Base-by-base conservation (phyloP, 805 yeast species). In the Candida insectorum region DNA sequence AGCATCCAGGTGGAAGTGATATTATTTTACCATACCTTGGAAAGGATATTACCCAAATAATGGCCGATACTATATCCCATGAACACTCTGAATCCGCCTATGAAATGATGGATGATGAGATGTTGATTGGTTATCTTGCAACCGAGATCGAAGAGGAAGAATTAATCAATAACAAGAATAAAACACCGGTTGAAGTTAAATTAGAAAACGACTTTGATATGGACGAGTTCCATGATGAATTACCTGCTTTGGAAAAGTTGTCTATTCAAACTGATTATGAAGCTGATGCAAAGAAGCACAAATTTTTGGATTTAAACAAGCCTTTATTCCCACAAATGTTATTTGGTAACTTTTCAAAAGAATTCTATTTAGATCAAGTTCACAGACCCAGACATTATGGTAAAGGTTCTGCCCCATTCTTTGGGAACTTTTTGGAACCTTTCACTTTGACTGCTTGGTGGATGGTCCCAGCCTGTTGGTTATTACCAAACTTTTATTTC, bases 341-440 rank as follows among this genome's bases (percentile, higher is more conserved):
- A 36, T 69, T 75, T 40, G 79, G 88, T 26, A 71, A 74, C 22
- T 93, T 88, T 70, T 54, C 84, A 26, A 91, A 85, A 56, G 94
- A 86, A 26, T 91, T 93, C 52, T 93, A 93, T 59, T 70, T 93
- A 53, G 96, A 88, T 56, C 97, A 93, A 62, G 93, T 93, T 26
- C 98, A 93, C 60, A 79, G 97, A 62, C 98, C 98, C 34, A 81
- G 98, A 56, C 98, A 93, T 60, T 93, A 89, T 56, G 97, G 97
- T 45, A 81, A 88, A 56, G 97, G 96, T 8, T 86, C 96, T 3
- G 98, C 98, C 9, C 96, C 89, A 5, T 58, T 93, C 34, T 93
- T 93, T 60, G 98, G 98, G 30, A 88, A 89, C 61, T 85, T 91
- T 59, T 66, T 93, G 40, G 98, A 93, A 62, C 97, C 97, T 4